A percentile compares a stretch with the other conserved stretches of the same genome.
Conservation (phyloP, 2,329 filamentous ascomycete genomes). For the Boeremia lycopersici region DNA sequence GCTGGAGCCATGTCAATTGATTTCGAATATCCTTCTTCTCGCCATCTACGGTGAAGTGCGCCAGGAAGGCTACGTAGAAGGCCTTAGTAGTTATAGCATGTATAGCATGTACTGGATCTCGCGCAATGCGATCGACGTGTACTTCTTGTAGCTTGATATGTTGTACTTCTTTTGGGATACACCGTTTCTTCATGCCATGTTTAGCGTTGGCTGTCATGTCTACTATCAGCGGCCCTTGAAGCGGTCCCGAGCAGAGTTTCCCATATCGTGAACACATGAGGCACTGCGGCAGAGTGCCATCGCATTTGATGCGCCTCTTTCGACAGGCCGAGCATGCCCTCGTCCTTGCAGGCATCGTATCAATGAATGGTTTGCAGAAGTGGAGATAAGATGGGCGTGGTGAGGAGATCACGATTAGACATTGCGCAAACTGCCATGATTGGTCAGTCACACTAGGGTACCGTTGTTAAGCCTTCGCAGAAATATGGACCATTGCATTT, state of each 20-base stretch:
- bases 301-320: conserved; percentile 42
- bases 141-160: neutral
- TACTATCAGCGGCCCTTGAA: conserved; percentile 36
- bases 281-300: conserved; percentile 38
- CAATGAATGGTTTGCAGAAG: neutral
- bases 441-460: neutral
- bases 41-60: conserved; percentile 33
- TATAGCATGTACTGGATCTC: neutral
- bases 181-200: conserved; percentile 22
- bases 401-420: neutral
- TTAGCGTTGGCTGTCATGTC: conserved; percentile 34
- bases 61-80: conserved; percentile 38
- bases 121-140: neutral
- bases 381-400: neutral
- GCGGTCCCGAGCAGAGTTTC: conserved; percentile 33
- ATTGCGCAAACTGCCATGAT: neutral
- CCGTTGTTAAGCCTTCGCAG: neutral
- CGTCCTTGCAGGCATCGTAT: conserved; percentile 32
- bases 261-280: conserved; percentile 35
- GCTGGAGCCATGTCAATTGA: conserved; percentile 36
- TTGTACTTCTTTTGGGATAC: neutral
- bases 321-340: conserved; percentile 38
- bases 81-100: neutral
- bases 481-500: neutral
- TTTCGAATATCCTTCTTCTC: conserved; percentile 34